These are phyloP conservation scores for Petunia hybrid DNA, from an alignment of 305 asterid genomes.

Conservation along the genomic window DNA sequence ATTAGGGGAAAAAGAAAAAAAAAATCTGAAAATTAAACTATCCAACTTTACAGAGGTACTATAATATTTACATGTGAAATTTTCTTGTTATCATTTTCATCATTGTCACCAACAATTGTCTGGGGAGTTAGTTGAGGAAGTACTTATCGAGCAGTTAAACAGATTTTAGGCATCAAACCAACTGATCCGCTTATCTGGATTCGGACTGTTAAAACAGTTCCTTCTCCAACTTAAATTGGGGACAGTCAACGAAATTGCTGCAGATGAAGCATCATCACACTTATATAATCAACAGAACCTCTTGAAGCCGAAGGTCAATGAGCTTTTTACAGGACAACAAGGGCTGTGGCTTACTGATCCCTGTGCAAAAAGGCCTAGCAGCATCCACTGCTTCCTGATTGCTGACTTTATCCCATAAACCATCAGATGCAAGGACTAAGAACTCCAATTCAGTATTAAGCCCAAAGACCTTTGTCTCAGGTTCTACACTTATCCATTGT, in stretches of 20 bases:
- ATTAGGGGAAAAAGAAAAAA: background rate
- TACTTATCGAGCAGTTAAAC: background rate
- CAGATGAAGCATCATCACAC: slow-evolving; percentile 65
- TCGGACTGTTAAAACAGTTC: background rate
- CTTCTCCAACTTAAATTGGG: background rate
- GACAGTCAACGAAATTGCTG: slow-evolving; percentile 35
- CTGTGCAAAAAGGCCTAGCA: slow-evolving; percentile 51
- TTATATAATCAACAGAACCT: slow-evolving; percentile 76
- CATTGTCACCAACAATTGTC: background rate
- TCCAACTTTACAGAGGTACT: background rate
- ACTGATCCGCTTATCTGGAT: background rate
- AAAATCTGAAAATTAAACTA: background rate
- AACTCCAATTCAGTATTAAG: slow-evolving; percentile 68
- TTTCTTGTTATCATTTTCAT: background rate
- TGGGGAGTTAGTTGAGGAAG: background rate
- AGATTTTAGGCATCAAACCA: background rate
- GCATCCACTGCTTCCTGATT: slow-evolving; percentile 84
- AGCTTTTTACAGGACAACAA: slow-evolving; percentile 67
- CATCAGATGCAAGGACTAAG: slow-evolving; percentile 85
- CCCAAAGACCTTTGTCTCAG: slow-evolving; percentile 59
- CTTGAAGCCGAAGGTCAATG: slow-evolving; percentile 68
- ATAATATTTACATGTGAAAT: background rate
- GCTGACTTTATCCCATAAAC: slow-evolving; percentile 89
- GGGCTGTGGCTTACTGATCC: slow-evolving; percentile 47
- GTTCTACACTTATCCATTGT: slow-evolving; percentile 82